A percentile compares a stretch with the other conserved stretches of the same genome.
These are phyloP conservation scores for Acanthamoeba triangularis DNA, from an alignment of 208 protist species.

Conservation along the genomic window DNA sequence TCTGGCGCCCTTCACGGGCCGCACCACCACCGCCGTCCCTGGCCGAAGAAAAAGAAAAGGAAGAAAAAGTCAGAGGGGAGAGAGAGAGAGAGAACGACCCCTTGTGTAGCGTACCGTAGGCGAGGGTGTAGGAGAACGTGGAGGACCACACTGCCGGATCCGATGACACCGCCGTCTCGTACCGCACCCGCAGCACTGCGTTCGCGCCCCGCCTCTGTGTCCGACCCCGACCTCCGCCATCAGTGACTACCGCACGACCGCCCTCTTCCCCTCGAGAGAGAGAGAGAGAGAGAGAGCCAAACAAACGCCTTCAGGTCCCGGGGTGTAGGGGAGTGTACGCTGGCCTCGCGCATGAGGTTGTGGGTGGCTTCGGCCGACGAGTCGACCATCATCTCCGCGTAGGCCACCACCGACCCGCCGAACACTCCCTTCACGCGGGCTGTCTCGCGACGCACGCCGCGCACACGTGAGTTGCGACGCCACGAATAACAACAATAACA, in stretches of 20 bases:
- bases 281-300: background rate
- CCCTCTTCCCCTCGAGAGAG: background rate
- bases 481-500: too few species aligned
- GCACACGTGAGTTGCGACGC: too few species aligned
- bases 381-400: constrained; percentile 41
- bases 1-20: background rate
- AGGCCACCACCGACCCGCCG: background rate
- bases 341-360: constrained; percentile 30
- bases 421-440: constrained; percentile 12
- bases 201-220: constrained; percentile 9
- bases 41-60: background rate
- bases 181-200: constrained; percentile 10
- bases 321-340: background rate
- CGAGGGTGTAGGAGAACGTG: constrained; percentile 48
- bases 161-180: constrained; percentile 6
- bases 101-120: constrained; percentile 38
- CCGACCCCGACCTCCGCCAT: background rate
- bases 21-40: constrained; percentile 17
- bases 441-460: too few species aligned
- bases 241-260: background rate
- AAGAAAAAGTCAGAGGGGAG: background rate
- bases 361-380: constrained; percentile 1
- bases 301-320: too few species aligned
- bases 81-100: background rate
- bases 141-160: constrained; percentile 45